Conservation (phyloP, 805 yeast genomes). For the Lachancea sp. region DNA sequence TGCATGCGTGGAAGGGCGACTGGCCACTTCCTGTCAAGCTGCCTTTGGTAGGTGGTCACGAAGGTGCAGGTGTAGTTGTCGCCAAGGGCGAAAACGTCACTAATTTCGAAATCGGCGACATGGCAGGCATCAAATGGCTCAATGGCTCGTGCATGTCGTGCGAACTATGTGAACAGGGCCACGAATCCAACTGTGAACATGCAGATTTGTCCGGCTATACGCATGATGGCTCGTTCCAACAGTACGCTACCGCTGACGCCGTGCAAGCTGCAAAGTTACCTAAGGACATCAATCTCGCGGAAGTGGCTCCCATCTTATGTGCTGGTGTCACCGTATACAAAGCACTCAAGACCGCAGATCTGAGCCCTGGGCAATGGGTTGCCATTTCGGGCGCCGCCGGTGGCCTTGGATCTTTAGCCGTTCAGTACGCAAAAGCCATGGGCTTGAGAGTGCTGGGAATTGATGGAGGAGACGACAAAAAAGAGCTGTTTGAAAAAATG, state of each 20-base stretch:
- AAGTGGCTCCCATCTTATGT: slow-evolving; percentile 58
- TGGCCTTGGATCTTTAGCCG: slow-evolving; percentile 70
- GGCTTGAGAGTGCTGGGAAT: slow-evolving; percentile 66
- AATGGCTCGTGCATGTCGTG: slow-evolving; percentile 61
- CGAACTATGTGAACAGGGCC: slow-evolving; percentile 53
- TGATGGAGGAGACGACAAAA: slow-evolving; percentile 70
- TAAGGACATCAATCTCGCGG: slow-evolving; percentile 46
- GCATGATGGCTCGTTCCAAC: slow-evolving; percentile 63
- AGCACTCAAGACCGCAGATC: slow-evolving; percentile 54
- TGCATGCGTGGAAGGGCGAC: slow-evolving; percentile 70
- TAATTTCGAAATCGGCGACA: slow-evolving; percentile 58
- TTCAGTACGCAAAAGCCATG: slow-evolving; percentile 72
- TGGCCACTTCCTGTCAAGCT: slow-evolving; percentile 56
- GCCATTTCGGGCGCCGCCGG: slow-evolving; percentile 77
- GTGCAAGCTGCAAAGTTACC: slow-evolving; percentile 58
- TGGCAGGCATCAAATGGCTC: slow-evolving; percentile 64
- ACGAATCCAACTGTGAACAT: slow-evolving; percentile 59
- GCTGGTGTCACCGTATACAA: slow-evolving; percentile 66
- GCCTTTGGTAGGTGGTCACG: slow-evolving; percentile 68
- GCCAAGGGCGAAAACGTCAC: slow-evolving; percentile 54
- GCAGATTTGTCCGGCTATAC: slow-evolving; percentile 73
- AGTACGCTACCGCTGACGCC: slow-evolving; percentile 60
- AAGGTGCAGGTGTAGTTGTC: slow-evolving; percentile 68
- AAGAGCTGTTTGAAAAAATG: slow-evolving; percentile 42
- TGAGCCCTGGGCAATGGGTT: slow-evolving; percentile 65